Conservation (phyloP, 1,284 basidiomycete species). For the Fomitopsis palustris region DNA sequence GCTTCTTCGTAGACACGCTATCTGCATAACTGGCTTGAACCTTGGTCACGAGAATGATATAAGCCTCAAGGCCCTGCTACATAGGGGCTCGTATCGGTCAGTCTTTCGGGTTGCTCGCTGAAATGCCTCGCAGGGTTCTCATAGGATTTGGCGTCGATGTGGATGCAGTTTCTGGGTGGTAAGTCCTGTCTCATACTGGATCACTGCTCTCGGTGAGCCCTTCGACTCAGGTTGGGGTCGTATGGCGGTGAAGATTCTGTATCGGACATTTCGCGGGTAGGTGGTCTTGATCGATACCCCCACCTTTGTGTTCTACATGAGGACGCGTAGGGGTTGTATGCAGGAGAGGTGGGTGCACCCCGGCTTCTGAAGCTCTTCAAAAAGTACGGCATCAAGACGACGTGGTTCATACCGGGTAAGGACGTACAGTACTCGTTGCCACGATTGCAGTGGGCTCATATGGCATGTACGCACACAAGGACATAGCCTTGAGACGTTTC, state of each 20-base stretch:
- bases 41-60: not conserved
- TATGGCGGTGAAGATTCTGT: conserved; percentile 70
- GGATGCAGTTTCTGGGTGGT: conserved; percentile 32
- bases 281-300: conserved; percentile 2
- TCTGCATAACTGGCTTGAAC: not conserved
- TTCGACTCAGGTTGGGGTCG: conserved; percentile 53
- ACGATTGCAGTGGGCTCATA: not conserved
- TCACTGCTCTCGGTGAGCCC: not conserved
- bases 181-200: not conserved
- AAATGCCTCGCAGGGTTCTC: conserved; percentile 28
- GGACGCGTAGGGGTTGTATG: conserved; percentile 53
- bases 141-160: conserved; percentile 34
- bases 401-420: conserved; percentile 72
- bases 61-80: not conserved
- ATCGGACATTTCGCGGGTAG: conserved; percentile 57
- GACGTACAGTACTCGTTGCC: not conserved
- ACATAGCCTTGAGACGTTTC: conserved; percentile 70
- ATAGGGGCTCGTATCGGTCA: not conserved
- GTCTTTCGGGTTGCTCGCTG: not conserved
- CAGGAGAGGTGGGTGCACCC: conserved; percentile 70
- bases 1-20: not conserved
- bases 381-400: conserved; percentile 68
- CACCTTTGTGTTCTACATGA: not conserved
- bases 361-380: conserved; percentile 69
- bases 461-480: conserved; percentile 34